Conservation (phyloP, 768 basidiomycete genomes). For the Coprinopsis sp. region DNA sequence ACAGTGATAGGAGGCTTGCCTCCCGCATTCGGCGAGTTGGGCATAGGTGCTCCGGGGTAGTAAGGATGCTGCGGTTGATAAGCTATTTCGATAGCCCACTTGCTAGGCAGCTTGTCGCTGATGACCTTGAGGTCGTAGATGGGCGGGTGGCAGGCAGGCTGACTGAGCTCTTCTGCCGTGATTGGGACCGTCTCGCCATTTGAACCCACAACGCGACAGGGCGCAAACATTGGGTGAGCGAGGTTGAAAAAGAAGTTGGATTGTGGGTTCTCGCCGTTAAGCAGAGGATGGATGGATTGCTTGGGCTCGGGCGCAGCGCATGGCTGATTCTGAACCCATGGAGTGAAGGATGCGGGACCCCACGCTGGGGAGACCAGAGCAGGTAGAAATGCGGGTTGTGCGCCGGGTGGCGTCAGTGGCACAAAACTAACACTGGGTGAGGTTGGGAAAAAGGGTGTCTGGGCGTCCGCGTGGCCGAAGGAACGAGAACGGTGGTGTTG, state of each 20-base stretch:
- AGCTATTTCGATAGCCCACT: constrained; percentile 59
- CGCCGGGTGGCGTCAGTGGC: background rate
- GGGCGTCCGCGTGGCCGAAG: constrained; percentile 4
- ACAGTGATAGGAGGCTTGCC: constrained; percentile 45
- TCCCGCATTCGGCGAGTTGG: no score
- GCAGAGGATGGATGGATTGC: constrained; percentile 42
- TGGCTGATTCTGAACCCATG: constrained; percentile 1
- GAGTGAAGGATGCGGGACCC: constrained; percentile 12
- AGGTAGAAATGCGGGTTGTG: background rate
- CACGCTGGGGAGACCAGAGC: constrained; percentile 4
- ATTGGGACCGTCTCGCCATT: constrained; percentile 36
- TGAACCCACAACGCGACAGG: constrained; percentile 33
- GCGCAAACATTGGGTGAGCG: constrained; percentile 41
- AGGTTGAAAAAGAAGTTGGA: constrained; percentile 54
- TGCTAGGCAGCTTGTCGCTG: constrained; percentile 49
- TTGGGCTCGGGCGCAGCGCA: constrained; percentile 5
- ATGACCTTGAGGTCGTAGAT: constrained; percentile 51
- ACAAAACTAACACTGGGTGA: background rate
- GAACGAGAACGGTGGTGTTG: constrained; percentile 15
- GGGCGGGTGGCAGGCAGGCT: constrained; percentile 54
- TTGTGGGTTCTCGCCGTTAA: constrained; percentile 47
- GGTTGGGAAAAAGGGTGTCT: background rate
- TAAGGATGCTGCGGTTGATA: constrained; percentile 22
- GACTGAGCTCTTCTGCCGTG: constrained; percentile 39
- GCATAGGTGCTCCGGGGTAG: constrained; percentile 15